Conservation (phyloP, 2,329 filamentous ascomycete genomes). For the Tolypocladium album region DNA sequence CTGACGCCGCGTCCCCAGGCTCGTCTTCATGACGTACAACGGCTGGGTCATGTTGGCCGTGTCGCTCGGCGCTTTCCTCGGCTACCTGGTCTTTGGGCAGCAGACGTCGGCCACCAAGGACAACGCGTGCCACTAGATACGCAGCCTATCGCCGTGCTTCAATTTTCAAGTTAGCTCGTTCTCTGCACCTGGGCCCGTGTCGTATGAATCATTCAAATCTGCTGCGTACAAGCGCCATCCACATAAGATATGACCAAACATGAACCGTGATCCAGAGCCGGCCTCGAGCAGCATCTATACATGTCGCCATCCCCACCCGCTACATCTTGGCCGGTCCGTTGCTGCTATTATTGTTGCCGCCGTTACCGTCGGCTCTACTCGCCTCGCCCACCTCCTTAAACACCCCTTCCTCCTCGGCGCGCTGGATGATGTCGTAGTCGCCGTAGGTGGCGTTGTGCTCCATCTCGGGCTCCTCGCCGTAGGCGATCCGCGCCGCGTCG, state of each 20-base stretch:
- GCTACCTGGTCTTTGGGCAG: constrained; percentile 73
- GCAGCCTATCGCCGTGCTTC: neutral
- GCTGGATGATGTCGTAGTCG: constrained; percentile 39
- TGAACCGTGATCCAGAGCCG: neutral
- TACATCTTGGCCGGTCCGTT: constrained; percentile 22
- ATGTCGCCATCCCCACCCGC: neutral
- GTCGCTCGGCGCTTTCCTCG: constrained; percentile 76
- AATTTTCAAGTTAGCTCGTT: neutral
- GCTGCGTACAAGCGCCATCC: neutral
- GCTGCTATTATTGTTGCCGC: constrained; percentile 13
- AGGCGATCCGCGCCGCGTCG: constrained; percentile 78
- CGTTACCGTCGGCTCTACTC: constrained; percentile 15
- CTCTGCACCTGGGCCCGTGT: neutral
- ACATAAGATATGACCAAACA: neutral
- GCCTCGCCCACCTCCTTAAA: constrained; percentile 27
- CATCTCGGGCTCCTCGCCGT: constrained; percentile 73
- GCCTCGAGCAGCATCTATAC: neutral
- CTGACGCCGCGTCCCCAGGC: constrained; percentile 40
- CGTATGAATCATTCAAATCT: neutral
- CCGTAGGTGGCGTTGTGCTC: constrained; percentile 51
- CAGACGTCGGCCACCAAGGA: constrained; percentile 65
- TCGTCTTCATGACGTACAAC: constrained; percentile 99
- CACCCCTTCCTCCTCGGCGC: constrained; percentile 33
- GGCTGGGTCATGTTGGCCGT: constrained; percentile 95
- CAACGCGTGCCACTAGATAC: constrained; percentile 72